These are phyloP conservation scores for Clarireedia paspali DNA, from an alignment of 2,329 filamentous ascomycete species.

Conservation along the genomic window DNA sequence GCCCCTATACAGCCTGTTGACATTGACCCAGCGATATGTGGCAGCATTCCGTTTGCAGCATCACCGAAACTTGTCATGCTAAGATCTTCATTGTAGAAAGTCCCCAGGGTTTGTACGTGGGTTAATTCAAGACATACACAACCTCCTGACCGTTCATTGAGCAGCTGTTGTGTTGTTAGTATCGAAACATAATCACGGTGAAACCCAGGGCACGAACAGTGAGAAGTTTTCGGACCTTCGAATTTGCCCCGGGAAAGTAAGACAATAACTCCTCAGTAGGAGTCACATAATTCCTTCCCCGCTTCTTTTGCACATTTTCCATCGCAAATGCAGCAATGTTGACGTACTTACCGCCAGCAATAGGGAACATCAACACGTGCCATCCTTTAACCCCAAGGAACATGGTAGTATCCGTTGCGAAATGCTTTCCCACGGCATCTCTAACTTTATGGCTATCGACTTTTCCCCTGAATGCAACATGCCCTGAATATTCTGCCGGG, in stretches of 20 bases:
- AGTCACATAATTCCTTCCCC: conserved; percentile 9
- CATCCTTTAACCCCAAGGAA: conserved; percentile 10
- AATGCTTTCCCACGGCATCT: conserved; percentile 6
- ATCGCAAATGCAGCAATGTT: conserved; percentile 11
- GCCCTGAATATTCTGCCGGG: conserved; percentile 7
- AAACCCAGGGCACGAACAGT: background rate
- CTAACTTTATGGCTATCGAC: conserved; percentile 3
- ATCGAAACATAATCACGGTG: background rate
- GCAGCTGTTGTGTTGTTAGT: conserved; percentile 1
- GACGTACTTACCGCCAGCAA: conserved; percentile 1
- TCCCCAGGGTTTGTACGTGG: conserved; percentile 1
- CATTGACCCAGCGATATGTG: conserved; percentile 13
- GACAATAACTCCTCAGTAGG: conserved; percentile 8
- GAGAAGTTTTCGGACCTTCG: conserved; percentile 5
- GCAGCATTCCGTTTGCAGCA: conserved; percentile 12
- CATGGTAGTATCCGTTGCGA: conserved; percentile 10
- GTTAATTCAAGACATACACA: conserved; percentile 10
- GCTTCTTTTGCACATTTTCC: conserved; percentile 9
- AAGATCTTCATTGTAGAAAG: conserved; percentile 7
- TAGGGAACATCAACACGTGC: conserved; percentile 10
- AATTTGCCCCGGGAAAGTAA: conserved; percentile 10
- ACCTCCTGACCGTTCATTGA: conserved; percentile 5
- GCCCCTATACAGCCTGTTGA: conserved; percentile 10
- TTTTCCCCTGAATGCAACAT: conserved; percentile 5
- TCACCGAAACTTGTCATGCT: conserved; percentile 13